Conservation (phyloP, 2,329 filamentous ascomycete species). For the Ophiostoma tasmaniense region DNA sequence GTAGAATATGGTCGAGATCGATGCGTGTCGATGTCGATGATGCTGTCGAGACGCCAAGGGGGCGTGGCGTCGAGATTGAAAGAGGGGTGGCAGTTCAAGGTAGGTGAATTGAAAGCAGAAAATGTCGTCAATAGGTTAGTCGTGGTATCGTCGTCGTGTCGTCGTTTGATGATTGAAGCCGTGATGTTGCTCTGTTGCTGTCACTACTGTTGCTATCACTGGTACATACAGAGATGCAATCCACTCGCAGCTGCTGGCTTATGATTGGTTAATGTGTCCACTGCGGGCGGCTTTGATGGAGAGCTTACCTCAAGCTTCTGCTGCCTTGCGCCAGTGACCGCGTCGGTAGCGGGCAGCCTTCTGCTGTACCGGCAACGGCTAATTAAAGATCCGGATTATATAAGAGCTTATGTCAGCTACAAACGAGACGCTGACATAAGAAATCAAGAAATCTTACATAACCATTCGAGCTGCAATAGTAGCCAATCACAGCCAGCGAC, state of each 20-base stretch:
- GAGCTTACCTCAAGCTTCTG: conserved; percentile 33
- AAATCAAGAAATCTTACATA: neutral
- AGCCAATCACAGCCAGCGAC: neutral
- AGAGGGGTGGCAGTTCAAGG: neutral
- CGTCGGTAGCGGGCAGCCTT: conserved; percentile 4
- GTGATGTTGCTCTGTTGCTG: neutral
- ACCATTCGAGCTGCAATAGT: neutral
- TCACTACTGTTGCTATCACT: neutral
- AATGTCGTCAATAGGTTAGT: neutral
- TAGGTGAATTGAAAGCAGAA: neutral
- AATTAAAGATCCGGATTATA: neutral
- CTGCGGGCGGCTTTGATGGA: neutral
- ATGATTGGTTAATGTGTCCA: neutral
- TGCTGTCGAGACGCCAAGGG: neutral
- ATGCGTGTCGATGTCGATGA: neutral
- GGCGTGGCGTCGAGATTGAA: neutral
- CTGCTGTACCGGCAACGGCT: neutral
- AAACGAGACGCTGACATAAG: neutral
- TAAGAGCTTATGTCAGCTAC: neutral
- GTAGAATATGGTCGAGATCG: neutral
- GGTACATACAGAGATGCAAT: neutral
- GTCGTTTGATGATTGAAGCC: neutral
- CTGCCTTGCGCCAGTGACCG: conserved; percentile 26
- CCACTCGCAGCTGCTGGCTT: conserved; percentile 3
- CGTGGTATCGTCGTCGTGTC: conserved; percentile 1